phyloP scores from a whole-genome alignment of 768 basidiomycete genomes.

The Leccinum variicolor region DNA sequence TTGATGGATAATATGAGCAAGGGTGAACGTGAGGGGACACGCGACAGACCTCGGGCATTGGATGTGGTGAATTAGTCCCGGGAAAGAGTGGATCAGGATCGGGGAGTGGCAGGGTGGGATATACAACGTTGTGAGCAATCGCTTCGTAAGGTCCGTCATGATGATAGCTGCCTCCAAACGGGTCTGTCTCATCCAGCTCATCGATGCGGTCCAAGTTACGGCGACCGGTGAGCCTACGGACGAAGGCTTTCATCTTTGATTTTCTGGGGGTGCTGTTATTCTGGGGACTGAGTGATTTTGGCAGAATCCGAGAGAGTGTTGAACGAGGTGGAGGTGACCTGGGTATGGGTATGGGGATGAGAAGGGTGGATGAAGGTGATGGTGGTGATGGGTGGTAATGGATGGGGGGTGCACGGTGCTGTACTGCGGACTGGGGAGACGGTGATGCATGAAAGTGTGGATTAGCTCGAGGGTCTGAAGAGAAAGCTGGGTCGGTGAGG shows the following conservation, averaged over 20 bases:
- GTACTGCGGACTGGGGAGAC: constrained; percentile 7
- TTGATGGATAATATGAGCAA: constrained; percentile 12
- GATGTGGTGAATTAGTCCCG: background rate
- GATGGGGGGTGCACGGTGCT: background rate
- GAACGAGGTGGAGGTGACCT: background rate
- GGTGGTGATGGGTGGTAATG: background rate
- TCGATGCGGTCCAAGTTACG: constrained; percentile 64
- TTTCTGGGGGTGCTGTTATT: constrained; percentile 12
- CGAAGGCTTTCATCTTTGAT: constrained; percentile 24
- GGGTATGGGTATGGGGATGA: background rate
- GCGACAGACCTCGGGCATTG: constrained; percentile 22
- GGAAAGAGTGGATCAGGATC: constrained; percentile 1
- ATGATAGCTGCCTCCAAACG: constrained; percentile 60
- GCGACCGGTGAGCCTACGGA: constrained; percentile 25
- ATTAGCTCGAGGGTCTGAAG: constrained; percentile 49
- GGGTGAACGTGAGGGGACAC: background rate
- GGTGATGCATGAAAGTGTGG: constrained; percentile 35
- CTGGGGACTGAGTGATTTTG: background rate
- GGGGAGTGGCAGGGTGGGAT: constrained; percentile 8
- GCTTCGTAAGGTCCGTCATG: constrained; percentile 78
- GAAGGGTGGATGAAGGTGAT: background rate
- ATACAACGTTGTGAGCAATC: constrained; percentile 29
- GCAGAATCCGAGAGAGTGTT: background rate
- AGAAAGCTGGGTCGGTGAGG: constrained; percentile 33
- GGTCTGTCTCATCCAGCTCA: constrained; percentile 74